These are phyloP conservation scores for Chaetoceros tenuissimus DNA, from an alignment of 108 stramenopile genomes.

Conservation along the genomic window DNA sequence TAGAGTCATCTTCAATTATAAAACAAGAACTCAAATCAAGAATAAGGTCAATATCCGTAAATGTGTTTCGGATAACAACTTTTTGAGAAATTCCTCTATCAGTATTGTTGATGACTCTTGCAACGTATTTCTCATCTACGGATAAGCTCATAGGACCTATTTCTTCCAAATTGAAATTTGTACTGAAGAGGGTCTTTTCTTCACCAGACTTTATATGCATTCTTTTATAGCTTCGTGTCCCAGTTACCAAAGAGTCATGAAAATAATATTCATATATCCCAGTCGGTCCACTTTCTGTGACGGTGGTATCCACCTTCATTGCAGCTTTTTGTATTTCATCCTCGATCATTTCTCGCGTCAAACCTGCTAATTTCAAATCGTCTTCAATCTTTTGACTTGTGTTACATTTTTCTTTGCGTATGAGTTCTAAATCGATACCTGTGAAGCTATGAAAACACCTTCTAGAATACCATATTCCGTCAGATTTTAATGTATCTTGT, in stretches of 20 bases:
- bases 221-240: background rate
- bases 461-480: no score
- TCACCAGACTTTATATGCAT: background rate
- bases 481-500: no score
- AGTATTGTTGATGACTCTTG: background rate
- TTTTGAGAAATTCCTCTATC: background rate
- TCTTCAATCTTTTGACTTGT: no score
- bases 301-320: background rate
- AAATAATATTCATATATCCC: slow-evolving; percentile 2
- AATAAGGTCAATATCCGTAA: background rate
- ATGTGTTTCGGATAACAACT: background rate
- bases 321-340: slow-evolving; percentile 1
- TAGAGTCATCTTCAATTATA: no score
- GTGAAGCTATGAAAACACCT: no score
- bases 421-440: no score
- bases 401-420: no score
- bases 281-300: slow-evolving; percentile 1
- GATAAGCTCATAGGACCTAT: slow-evolving; percentile 5
- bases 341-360: background rate
- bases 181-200: slow-evolving; percentile 1
- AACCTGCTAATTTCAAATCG: no score
- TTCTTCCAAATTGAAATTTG: background rate
- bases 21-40: no score
- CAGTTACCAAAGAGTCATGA: background rate
- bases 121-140: slow-evolving; percentile 7